Conservation (phyloP, 2,329 filamentous ascomycete species). For the Beauveria australis region DNA sequence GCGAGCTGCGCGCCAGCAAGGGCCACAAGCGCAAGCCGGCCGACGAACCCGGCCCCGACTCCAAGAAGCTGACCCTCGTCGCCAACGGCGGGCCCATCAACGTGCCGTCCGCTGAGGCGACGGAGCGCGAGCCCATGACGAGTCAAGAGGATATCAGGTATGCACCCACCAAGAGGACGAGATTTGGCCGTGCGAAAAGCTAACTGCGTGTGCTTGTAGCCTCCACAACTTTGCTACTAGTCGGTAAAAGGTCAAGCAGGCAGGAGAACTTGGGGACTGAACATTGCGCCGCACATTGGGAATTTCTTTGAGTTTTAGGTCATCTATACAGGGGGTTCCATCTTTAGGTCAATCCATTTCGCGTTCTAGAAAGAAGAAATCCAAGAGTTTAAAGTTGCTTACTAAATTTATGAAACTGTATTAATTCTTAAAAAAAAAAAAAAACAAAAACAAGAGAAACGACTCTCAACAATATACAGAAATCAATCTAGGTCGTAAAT, state of each 20-base stretch:
- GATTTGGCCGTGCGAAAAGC: not conserved
- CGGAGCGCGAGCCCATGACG: constrained; percentile 8
- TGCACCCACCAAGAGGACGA: not conserved
- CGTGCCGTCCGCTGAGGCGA: constrained; percentile 8
- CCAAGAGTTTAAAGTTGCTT: too few species aligned
- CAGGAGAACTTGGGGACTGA: not conserved
- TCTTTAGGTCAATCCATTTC: too few species aligned
- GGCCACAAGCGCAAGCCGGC: constrained; percentile 37
- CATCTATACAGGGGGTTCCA: too few species aligned
- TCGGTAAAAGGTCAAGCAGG: not conserved
- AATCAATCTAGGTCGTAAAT: too few species aligned
- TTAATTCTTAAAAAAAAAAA: too few species aligned
- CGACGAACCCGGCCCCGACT: not conserved
- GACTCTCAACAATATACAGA: too few species aligned
- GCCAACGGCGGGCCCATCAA: constrained; percentile 48
- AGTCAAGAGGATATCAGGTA: constrained; percentile 26
- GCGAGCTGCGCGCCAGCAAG: constrained; percentile 51
- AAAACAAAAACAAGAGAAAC: too few species aligned
- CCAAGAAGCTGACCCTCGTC: constrained; percentile 11
- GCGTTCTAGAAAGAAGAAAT: too few species aligned
- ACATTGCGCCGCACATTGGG: not conserved
- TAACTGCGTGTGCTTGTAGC: not conserved
- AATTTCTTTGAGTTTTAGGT: too few species aligned
- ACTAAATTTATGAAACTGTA: too few species aligned
- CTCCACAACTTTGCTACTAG: constrained; percentile 2